These are phyloP conservation scores for Carex myosuroides DNA, from an alignment of 176 grass and related monocot species.

Conservation along the genomic window DNA sequence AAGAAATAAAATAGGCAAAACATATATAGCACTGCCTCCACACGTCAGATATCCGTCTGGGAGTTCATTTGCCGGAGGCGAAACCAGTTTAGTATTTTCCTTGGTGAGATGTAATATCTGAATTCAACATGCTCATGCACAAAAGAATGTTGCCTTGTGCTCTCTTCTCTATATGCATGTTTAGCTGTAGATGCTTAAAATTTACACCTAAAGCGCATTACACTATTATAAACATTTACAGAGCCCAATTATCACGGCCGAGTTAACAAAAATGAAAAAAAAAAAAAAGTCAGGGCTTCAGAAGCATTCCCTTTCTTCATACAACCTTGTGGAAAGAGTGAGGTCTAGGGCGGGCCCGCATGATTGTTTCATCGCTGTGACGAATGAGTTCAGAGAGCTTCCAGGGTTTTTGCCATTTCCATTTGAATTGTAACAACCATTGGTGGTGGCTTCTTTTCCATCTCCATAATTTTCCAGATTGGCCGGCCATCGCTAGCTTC, in stretches of 20 bases:
- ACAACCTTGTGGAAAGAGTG: constrained; percentile 46
- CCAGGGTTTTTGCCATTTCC: constrained; percentile 99
- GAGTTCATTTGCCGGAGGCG: neutral
- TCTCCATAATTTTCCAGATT: constrained; percentile 95
- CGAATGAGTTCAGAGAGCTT: constrained; percentile 86
- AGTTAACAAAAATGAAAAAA: constrained; percentile 45
- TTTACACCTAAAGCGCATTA: constrained; percentile 60
- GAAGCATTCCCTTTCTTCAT: constrained; percentile 23
- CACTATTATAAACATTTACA: constrained; percentile 69
- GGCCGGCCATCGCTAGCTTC: constrained; percentile 55
- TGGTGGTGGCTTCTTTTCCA: constrained; percentile 99
- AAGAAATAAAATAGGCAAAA: constrained; percentile 15
- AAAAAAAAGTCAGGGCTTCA: constrained; percentile 18
- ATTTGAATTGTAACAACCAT: constrained; percentile 96
- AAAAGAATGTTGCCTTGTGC: constrained; percentile 38
- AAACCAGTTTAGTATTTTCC: constrained; percentile 4
- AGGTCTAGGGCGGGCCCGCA: constrained; percentile 56
- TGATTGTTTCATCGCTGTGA: constrained; percentile 75
- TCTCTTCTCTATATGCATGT: constrained; percentile 49
- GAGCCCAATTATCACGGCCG: constrained; percentile 46
- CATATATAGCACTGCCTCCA: constrained; percentile 15
- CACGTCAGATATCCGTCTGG: constrained; percentile 3
- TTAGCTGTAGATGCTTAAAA: constrained; percentile 58
- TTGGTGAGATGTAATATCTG: neutral
- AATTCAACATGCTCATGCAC: constrained; percentile 23